phyloP scores from a whole-genome alignment of 2,329 filamentous ascomycete species.

The Didymella glomerata region DNA sequence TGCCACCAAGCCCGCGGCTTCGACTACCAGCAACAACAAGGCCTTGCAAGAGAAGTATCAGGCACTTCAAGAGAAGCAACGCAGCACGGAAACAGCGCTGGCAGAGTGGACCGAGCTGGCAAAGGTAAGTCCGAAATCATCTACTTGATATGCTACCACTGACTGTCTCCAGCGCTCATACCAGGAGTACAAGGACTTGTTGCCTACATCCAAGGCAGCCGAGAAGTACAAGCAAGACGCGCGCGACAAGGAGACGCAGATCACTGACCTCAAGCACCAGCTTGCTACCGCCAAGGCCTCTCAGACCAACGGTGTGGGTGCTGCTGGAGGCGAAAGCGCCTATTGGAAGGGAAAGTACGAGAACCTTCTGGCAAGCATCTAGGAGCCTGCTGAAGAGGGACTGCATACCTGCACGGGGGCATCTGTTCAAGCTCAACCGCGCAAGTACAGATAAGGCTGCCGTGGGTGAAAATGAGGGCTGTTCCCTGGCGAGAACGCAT shows the following conservation, averaged over 20 bases:
- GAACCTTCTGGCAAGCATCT: constrained; percentile 28
- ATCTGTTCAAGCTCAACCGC: not conserved
- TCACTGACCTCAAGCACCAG: constrained; percentile 30
- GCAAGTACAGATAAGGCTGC: not conserved
- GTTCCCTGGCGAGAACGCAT: not conserved
- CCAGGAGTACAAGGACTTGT: constrained; percentile 37
- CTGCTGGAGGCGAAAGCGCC: constrained; percentile 11
- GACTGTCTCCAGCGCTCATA: constrained; percentile 34
- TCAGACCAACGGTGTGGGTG: constrained; percentile 23
- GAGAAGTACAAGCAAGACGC: constrained; percentile 29
- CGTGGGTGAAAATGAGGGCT: not conserved
- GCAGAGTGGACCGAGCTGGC: constrained; percentile 37
- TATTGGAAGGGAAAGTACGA: constrained; percentile 45
- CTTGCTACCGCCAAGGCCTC: constrained; percentile 26
- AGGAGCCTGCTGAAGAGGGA: not conserved
- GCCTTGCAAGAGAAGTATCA: constrained; percentile 19
- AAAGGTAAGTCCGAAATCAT: constrained; percentile 22
- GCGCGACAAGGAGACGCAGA: constrained; percentile 25
- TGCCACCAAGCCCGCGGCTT: constrained; percentile 2
- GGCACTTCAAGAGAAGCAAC: constrained; percentile 25
- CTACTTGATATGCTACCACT: not conserved
- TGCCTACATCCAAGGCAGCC: constrained; percentile 32
- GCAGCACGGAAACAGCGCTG: constrained; percentile 19
- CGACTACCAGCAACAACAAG: not conserved
- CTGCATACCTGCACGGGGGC: too few species aligned